These are phyloP conservation scores for Haplographium delicatum DNA, from an alignment of 495 filamentous ascomycete species.

Conservation along the genomic window DNA sequence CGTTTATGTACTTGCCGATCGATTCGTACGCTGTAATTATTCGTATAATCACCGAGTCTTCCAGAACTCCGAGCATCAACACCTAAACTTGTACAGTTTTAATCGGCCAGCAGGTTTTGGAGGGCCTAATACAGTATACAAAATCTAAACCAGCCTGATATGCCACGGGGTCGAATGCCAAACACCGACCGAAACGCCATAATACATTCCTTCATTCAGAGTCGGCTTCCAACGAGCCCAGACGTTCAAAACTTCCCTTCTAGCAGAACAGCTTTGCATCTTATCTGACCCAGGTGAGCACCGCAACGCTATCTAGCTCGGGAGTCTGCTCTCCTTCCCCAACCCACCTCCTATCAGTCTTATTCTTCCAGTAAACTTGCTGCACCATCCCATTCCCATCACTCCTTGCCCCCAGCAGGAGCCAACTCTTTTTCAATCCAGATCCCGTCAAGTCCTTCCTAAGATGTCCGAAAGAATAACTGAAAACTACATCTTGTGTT, in stretches of 20 bases:
- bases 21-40: too few species aligned
- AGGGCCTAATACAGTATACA: too few species aligned
- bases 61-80: too few species aligned
- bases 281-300: conserved; percentile 24
- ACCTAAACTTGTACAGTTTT: too few species aligned
- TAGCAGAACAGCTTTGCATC: not conserved
- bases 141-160: too few species aligned
- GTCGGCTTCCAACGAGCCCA: too few species aligned
- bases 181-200: too few species aligned
- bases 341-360: conserved; percentile 22
- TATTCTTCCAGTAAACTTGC: conserved; percentile 35
- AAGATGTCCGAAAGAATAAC: conserved; percentile 17
- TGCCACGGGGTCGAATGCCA: too few species aligned
- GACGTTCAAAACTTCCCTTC: not conserved
- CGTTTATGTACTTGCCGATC: not conserved
- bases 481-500: conserved; percentile 7
- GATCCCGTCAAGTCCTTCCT: conserved; percentile 23
- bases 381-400: conserved; percentile 30
- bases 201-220: too few species aligned
- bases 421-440: conserved; percentile 32
- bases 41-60: too few species aligned
- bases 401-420: conserved; percentile 27
- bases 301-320: conserved; percentile 24
- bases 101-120: too few species aligned
- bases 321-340: conserved; percentile 18